A percentile compares a stretch with the other conserved stretches of the same genome.
These are phyloP conservation scores for Seiridium unicorne DNA, from an alignment of 2,329 filamentous ascomycete species.

Conservation along the genomic window DNA sequence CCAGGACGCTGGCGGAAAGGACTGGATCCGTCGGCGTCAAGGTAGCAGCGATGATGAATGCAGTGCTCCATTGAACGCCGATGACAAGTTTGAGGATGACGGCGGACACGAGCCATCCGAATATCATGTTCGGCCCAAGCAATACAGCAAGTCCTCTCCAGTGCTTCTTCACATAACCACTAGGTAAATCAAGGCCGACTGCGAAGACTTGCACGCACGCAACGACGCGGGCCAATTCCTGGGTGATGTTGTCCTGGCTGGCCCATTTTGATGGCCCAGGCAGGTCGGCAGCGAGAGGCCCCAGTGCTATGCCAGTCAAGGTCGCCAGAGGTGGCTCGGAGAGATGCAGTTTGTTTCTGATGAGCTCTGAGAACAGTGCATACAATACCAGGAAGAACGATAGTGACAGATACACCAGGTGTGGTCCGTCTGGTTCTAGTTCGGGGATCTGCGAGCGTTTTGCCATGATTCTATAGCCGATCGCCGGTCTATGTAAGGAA, in stretches of 20 bases:
- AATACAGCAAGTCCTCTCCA: conserved; percentile 55
- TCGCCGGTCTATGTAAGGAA: background rate
- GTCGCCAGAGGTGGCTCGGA: conserved; percentile 3
- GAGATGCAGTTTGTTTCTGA: conserved; percentile 1
- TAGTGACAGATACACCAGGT: background rate
- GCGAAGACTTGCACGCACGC: conserved; percentile 54
- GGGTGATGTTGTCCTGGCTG: background rate
- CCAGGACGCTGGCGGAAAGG: conserved; percentile 55
- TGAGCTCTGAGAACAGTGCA: conserved; percentile 1
- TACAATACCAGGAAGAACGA: background rate
- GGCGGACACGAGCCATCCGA: conserved; percentile 60
- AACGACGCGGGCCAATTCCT: background rate
- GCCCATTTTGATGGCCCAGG: background rate
- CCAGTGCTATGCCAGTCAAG: background rate
- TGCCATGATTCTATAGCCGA: background rate
- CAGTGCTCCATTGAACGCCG: conserved; percentile 49
- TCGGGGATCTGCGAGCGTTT: background rate
- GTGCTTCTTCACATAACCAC: conserved; percentile 47
- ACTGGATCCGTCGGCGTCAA: conserved; percentile 63
- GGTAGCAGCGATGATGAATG: conserved; percentile 58
- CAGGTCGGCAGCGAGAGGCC: background rate
- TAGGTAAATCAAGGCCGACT: conserved; percentile 60
- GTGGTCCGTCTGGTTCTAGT: background rate
- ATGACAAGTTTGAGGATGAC: conserved; percentile 55
- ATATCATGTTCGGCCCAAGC: conserved; percentile 58